Percentiles rank a stretch among this genome's conserved stretches.
Conservation (phyloP, 768 basidiomycete species). For the Suillus plorans region DNA sequence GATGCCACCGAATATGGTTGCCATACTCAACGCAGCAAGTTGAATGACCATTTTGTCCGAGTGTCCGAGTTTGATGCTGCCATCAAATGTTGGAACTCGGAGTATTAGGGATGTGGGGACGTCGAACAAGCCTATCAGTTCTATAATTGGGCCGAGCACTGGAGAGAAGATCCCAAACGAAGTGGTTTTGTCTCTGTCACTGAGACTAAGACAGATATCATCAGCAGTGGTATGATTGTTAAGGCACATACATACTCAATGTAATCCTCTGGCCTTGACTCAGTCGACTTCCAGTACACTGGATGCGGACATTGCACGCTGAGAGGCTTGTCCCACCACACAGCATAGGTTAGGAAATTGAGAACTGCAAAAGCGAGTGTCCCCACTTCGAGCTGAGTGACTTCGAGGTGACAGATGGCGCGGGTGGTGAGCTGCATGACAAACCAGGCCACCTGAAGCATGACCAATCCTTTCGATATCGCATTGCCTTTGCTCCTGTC, state of each 20-base stretch:
- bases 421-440: slow-evolving; percentile 29
- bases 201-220: not conserved
- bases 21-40: slow-evolving; percentile 1
- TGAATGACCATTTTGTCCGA: accelerated
- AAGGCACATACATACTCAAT: not conserved
- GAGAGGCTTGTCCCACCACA: slow-evolving; percentile 43
- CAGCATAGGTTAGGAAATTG: slow-evolving; percentile 29
- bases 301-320: slow-evolving; percentile 23
- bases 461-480: slow-evolving; percentile 11
- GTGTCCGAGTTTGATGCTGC: not conserved
- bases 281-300: not conserved
- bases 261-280: too few relatives aligned
- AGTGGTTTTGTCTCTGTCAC: not conserved
- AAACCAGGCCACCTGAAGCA: slow-evolving; percentile 39
- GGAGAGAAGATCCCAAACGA: too few relatives aligned
- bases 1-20: not conserved
- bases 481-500: slow-evolving; percentile 34
- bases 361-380: slow-evolving; percentile 35
- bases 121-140: too few relatives aligned
- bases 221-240: not conserved
- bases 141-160: too few relatives aligned
- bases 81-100: not conserved
- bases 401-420: slow-evolving; percentile 17
- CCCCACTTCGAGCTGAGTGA: slow-evolving; percentile 36
- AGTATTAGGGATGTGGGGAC: not conserved